phyloP scores from a whole-genome alignment of 2,329 filamentous ascomycete species.

The Hypomyces perniciosus region DNA sequence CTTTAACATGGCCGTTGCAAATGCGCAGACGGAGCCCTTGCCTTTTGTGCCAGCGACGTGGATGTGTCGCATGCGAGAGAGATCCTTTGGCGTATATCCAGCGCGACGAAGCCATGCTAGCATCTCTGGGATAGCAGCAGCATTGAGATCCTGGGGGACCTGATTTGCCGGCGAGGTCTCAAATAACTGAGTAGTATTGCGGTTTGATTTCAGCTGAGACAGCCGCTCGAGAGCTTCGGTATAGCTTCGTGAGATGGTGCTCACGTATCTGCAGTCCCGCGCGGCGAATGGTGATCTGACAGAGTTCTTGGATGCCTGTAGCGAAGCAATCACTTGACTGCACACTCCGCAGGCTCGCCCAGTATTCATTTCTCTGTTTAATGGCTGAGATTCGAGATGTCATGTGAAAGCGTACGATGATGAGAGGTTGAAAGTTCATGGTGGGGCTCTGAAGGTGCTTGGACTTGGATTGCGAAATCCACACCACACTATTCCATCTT shows the following conservation, averaged over 20 bases:
- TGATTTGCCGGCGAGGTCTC: constrained; percentile 40
- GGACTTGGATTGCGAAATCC: too few species aligned
- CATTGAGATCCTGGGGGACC: constrained; percentile 54
- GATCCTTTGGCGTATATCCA: constrained; percentile 56
- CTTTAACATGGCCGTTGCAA: constrained; percentile 71
- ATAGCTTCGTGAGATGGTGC: constrained; percentile 35
- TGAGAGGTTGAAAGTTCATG: too few species aligned
- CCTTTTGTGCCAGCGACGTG: constrained; percentile 94
- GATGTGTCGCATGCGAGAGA: constrained; percentile 48
- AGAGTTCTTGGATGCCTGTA: background rate
- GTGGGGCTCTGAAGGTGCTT: too few species aligned
- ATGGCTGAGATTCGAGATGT: too few species aligned
- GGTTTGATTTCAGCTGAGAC: constrained; percentile 74
- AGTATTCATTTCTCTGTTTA: too few species aligned
- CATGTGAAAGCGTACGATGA: too few species aligned
- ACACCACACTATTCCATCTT: background rate
- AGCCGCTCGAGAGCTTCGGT: constrained; percentile 68
- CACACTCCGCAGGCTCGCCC: background rate
- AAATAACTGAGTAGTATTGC: constrained; percentile 53
- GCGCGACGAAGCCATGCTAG: constrained; percentile 68
- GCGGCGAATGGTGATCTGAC: background rate
- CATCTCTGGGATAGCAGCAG: constrained; percentile 75
- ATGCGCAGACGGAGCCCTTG: constrained; percentile 84
- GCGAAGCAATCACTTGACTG: background rate
- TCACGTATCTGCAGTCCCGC: constrained; percentile 9